Base-by-base conservation (phyloP, 2,329 filamentous ascomycete species). In the Stagonosporopsis chrysanthemi region DNA sequence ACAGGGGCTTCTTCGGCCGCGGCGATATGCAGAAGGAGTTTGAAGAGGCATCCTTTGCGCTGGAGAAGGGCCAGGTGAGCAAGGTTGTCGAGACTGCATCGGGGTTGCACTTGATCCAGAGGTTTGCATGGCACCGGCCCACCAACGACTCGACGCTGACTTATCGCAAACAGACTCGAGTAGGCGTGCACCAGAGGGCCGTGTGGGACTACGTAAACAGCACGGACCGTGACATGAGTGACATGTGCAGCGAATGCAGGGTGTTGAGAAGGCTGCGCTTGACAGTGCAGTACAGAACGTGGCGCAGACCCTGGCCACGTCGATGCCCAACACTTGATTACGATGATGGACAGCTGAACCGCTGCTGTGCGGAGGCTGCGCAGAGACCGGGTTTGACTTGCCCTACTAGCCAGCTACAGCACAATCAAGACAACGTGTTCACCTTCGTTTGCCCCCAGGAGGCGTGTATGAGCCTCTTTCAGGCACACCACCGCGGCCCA, bases 11-110 rank as follows among this genome's bases (percentile, higher is more conserved):
- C 78, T 99, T 99, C 77, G 93, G 92, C 53, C 88, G 85, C 70
- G 92, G 92, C 26, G 94, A 98, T 72, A 99, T 99, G 95, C 95
- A 99, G 77, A 94, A 93, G 81, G 94, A 97, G 79, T 99, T 99
- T 73, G 95, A 99, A 80, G 92, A 97, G 54, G 93, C 93, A 4
- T 90, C 95, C 1, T 99, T 99, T 79, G 88, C 85, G n/a, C 83
- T 99, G 52, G 85, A 93, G 77, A 88, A 89, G 2, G 93, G 92
- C 31, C 86, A 97, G 78, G 87, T 98, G 72, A 97, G 93, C 78
- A 83, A 85, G 43, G 83, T 97, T 35, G 90, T 98, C 12, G 90
- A 97, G 78, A 97, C 95, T 36, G 93, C 92, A 46, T 97, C 93
- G 49, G 95, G 95, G 1, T 82, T 98, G 72, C 95, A 99, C 80